Evolutionary conservation across 441 rosid species (phyloP), one percentile per base, ranked within the genome.

Genomic region (Erysimum pusillum): DNA sequence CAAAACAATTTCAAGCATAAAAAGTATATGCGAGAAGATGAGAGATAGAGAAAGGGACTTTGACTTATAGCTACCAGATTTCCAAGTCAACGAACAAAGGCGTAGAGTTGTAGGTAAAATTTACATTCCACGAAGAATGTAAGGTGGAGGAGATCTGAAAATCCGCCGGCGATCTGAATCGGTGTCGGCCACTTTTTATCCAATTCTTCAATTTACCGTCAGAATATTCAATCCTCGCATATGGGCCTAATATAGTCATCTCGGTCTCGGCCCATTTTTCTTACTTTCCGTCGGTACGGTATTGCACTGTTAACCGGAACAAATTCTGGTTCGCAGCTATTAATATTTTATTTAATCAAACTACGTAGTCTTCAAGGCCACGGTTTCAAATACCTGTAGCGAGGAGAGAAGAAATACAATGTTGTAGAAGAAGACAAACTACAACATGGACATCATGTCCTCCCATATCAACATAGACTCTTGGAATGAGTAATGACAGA

Each of bases 391-490:
- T 28, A 28, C 31, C 31, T 28, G 31, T 28, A 28, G 31, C 31
- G 31, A 28, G 4, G 31, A 28, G 31, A 28, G 31, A 28, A 28
- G 28, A 84, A 77, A 9, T 92, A 96, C 4, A 92, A 87, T 82
- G 85, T 90, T 12, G 86, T 94, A 8, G 90, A 87, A 76, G 76
- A 86, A 71, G 91, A 87, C 79, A 87, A 91, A 73, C 85, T 88
- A 44, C 77, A 54, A 64, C 71, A 74, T 48, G 76, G 91, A 90
- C 4, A 88, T 89, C 39, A 92, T 90, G 25, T 88, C 89, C 17
- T 89, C 94, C 2, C 91, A 89, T 61, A 91, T 92, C 78, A 92
- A 92, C 76, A 92, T 74, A 87, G 85, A 81, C 87, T 89, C 71
- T 73, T 92, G 71, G 97, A 94, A 25, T 25, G 75, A 79, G 71